These are phyloP conservation scores for Fomes fomentarius DNA, from an alignment of 1,284 basidiomycete species.

Conservation along the genomic window DNA sequence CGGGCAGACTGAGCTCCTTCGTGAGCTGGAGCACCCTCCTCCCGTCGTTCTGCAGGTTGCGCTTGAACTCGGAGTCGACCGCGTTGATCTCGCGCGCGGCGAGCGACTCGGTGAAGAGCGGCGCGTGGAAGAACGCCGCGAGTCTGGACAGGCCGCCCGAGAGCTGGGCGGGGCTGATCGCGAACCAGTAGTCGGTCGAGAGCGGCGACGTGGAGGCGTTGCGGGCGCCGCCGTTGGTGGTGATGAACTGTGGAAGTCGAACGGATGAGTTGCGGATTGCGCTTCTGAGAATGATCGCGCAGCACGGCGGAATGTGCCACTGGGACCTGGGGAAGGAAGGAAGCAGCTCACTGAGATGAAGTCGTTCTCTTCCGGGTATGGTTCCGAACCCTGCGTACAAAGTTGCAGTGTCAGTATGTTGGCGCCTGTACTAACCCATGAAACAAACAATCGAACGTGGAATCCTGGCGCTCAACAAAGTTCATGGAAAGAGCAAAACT, in stretches of 20 bases:
- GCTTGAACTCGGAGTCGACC: slow-evolving; percentile 74
- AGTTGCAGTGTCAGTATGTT: neutral
- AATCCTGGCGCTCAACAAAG: too few relatives aligned
- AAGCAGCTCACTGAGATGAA: slow-evolving; percentile 43
- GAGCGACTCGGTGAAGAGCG: slow-evolving; percentile 63
- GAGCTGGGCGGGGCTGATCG: slow-evolving; percentile 53
- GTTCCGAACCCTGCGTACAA: slow-evolving; percentile 36
- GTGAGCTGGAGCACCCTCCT: slow-evolving; percentile 68
- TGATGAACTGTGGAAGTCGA: slow-evolving; percentile 52
- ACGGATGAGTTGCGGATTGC: too few relatives aligned
- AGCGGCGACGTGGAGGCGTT: slow-evolving; percentile 70
- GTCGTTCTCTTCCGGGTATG: slow-evolving; percentile 61
- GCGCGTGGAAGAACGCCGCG: slow-evolving; percentile 69
- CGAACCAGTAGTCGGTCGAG: slow-evolving; percentile 67
- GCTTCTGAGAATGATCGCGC: neutral
- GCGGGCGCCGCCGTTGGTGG: slow-evolving; percentile 59
- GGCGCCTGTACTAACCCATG: too few relatives aligned
- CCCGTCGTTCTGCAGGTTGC: slow-evolving; percentile 66
- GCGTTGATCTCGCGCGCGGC: slow-evolving; percentile 71
- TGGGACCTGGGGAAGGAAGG: too few relatives aligned
- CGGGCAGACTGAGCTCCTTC: slow-evolving; percentile 51
- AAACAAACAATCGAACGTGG: too few relatives aligned
- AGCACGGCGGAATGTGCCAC: too few relatives aligned
- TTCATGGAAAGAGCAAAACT: too few relatives aligned
- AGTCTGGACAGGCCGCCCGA: slow-evolving; percentile 63